Evolutionary conservation across 2,329 filamentous ascomycete species (phyloP), one percentile per base, ranked within the genome.

Genomic region (Neofusicoccum parvum): DNA sequence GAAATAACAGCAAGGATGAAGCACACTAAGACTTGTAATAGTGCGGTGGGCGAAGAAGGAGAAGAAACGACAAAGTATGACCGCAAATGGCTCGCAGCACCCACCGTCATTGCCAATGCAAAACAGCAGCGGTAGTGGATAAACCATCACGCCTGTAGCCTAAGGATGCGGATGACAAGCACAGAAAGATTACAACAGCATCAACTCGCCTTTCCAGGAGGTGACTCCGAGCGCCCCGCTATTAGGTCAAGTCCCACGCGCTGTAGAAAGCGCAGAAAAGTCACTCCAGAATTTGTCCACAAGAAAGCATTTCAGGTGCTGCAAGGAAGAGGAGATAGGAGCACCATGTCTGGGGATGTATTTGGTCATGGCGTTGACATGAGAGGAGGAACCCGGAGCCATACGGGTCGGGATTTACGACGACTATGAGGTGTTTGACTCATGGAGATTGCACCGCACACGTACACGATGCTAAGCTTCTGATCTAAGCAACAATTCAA

Each of bases 1-100:
- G 6, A 27, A 49, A 23, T 11, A 37, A 60, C 36, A n/a, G 11
- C 14, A 20, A 12, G 12, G n/a, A 20, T 34, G 14, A 12, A 37
- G 11, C 5, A 53, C 12, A n/a, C 65, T 68, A 53, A 72, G 49
- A 56, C 67, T 43, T 58, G 56, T 0, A 10, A 45, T 69, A 85
- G 83, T 86, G 71, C 82, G 85, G 50, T 87, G 85, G 85, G 84
- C 85, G 3, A 87, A 86, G 73, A 93, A 92, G 74, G 92, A 95
- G 75, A 95, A 95, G 83, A 94, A 92, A 72, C 82, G 78, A 36
- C 75, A 77, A 49, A 64, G 41, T 27, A 37, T 62, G 53, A 50
- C 51, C 12, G 45, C 36, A 41, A 49, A 36, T 20, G 32, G 63
- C 15, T 23, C 43, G 15, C 63, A 64, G 17, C 63, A 64, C 15